Evolutionary conservation across 2,329 filamentous ascomycete genomes (phyloP), one percentile per base, ranked within the genome.

Genomic region (Cercospora zeae-maydis): DNA sequence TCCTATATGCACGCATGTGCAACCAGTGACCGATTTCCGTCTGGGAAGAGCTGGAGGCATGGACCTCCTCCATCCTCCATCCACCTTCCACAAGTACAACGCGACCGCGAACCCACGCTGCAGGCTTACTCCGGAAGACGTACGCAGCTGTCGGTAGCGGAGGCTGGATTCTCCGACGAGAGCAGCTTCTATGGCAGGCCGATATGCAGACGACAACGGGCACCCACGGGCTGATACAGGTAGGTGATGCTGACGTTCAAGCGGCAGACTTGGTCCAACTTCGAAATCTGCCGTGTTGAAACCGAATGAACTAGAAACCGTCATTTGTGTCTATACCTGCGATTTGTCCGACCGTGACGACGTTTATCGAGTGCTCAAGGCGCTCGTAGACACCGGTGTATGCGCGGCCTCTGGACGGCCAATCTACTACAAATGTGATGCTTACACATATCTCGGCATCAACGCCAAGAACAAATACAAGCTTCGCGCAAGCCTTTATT

Each of bases 361-460:
- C 72, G 83, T 96, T 5, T 81, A 80, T 30, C 82, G 89, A 47
- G 89, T 96, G 3, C 77, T 93, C 39, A 72, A 79, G 62, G 83
- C 80, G 67, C 75, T 96, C 65, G 61, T 66, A 13, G 80, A 86
- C 60, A 78, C 92, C 62, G 86, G 83, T 7, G 77, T 95, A 37
- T 80, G 88, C 14, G 69, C 72, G 6, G 16, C 67, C 24, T 69
- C 71, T 13, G 56, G 79, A 3, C 79, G 77, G 51, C 77, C 80
- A 0, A 86, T 95, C 55, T 93, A 91, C 74, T 96, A 96, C 78
- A 96, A 96, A 72, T 84, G 84, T 69, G 88, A 89, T 83, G 73
- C 80, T 75, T 84, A 78, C 63, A 81, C 79, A 0, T 72, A 78
- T 42, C 72, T 81, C 14, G 71, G 75, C n/a, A 74, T 81, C 16